Percentiles rank a stretch among this genome's conserved stretches.
These are phyloP conservation scores for Diplosphaera chodatii DNA, from an alignment of 139 green algal genomes.

Conservation along the genomic window DNA sequence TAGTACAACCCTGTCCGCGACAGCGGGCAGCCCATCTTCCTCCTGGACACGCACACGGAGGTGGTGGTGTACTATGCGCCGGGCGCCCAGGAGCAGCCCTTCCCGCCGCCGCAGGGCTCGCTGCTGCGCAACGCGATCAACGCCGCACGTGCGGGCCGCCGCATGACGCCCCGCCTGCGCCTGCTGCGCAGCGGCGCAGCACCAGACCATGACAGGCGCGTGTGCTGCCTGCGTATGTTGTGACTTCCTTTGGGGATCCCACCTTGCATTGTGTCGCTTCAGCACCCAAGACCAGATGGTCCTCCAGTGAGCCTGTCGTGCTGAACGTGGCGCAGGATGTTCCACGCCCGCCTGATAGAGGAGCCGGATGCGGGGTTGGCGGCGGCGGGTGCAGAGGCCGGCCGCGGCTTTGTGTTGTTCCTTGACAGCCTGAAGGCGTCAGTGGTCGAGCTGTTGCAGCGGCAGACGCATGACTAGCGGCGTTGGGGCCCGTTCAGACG, in stretches of 20 bases:
- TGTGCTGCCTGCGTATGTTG: too few relatives aligned
- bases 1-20: too few relatives aligned
- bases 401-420: conserved; percentile 41
- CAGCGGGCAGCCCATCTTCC: conserved; percentile 64
- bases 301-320: too few relatives aligned
- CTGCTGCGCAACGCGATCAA: conserved; percentile 44
- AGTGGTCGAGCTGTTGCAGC: conserved; percentile 3
- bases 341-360: conserved; percentile 8
- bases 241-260: too few relatives aligned
- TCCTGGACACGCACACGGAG: conserved; percentile 58
- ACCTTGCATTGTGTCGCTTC: too few relatives aligned
- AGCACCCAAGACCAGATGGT: too few relatives aligned
- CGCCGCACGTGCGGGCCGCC: conserved; percentile 26
- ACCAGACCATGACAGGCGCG: conserved; percentile 8
- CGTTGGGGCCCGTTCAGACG: too few relatives aligned
- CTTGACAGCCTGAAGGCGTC: conserved; percentile 37
- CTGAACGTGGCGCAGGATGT: too few relatives aligned
- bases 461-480: too few relatives aligned
- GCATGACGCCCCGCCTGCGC: conserved; percentile 55
- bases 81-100: conserved; percentile 35
- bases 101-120: conserved; percentile 59
- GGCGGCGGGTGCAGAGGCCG: background rate
- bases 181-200: conserved; percentile 33
- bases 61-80: conserved; percentile 42
- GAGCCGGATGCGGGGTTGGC: conserved; percentile 12